Conservation (phyloP, 768 basidiomycete genomes). For the Hygrocybe punicea region DNA sequence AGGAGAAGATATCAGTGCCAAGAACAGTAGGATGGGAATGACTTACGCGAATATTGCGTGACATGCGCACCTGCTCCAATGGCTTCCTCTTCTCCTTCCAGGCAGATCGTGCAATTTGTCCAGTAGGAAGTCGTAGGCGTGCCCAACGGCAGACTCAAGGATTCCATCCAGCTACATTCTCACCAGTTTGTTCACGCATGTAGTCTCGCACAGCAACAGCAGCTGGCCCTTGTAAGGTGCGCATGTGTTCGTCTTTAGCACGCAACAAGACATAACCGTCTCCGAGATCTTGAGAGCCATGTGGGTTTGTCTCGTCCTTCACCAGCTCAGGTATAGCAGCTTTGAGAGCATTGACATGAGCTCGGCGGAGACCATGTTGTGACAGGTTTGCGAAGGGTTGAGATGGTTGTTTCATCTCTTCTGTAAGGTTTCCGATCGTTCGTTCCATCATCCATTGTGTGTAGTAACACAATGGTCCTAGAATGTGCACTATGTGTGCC, state of each 20-base stretch:
- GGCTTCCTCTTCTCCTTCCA: constrained; percentile 18
- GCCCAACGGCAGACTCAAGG: constrained; percentile 16
- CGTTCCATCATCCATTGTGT: constrained; percentile 21
- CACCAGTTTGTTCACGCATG: not conserved
- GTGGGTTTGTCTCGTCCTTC: constrained; percentile 19
- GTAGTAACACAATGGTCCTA: constrained; percentile 11
- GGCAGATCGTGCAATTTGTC: constrained; percentile 19
- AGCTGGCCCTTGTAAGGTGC: not conserved
- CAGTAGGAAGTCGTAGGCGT: constrained; percentile 20
- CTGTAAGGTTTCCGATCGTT: constrained; percentile 17
- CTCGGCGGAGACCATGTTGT: constrained; percentile 14
- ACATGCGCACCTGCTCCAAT: no score
- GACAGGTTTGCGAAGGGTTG: constrained; percentile 21
- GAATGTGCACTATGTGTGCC: constrained; percentile 13
- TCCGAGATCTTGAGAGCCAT: constrained; percentile 4
- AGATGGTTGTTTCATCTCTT: constrained; percentile 18
- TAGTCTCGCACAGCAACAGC: not conserved
- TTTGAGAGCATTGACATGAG: constrained; percentile 5
- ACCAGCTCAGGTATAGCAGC: constrained; percentile 12
- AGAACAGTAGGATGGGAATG: not conserved
- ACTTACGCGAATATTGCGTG: not conserved
- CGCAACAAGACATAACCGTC: constrained; percentile 4
- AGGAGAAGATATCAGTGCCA: no score
- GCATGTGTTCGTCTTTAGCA: not conserved
- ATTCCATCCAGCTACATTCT: not conserved